Evolutionary conservation across 2,329 filamentous ascomycete genomes (phyloP).

Genomic region (Cadophora sp.): DNA sequence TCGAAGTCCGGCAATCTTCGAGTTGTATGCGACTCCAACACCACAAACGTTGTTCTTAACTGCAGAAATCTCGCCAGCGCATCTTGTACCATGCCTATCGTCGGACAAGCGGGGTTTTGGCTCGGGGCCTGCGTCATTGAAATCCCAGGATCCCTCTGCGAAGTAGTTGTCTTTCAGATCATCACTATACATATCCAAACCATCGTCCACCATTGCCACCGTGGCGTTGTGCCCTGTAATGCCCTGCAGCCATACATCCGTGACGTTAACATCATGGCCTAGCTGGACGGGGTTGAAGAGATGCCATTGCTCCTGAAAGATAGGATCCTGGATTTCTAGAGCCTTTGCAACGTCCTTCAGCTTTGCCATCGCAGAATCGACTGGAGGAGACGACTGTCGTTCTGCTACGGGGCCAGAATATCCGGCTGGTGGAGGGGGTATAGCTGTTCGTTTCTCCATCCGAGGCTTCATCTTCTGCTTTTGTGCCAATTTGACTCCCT

Average conservation of each 20-base stretch:
- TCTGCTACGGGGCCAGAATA: conserved; percentile 28
- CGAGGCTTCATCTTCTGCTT: conserved; percentile 74
- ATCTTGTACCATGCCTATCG: conserved; percentile 90
- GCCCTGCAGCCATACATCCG: conserved; percentile 87
- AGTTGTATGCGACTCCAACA: conserved; percentile 93
- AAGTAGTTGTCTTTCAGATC: conserved; percentile 96
- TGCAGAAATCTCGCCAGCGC: conserved; percentile 91
- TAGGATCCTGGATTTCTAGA: conserved; percentile 85
- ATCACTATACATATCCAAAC: conserved; percentile 92
- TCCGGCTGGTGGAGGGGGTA: conserved; percentile 39
- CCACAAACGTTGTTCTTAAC: conserved; percentile 93
- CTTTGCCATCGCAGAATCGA: conserved; percentile 55
- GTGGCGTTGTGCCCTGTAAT: conserved; percentile 89
- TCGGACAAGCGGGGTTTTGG: conserved; percentile 84
- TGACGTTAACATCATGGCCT: conserved; percentile 97
- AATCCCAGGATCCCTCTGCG: conserved; percentile 90
- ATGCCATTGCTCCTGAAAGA: conserved; percentile 96
- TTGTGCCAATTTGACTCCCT: conserved; percentile 77
- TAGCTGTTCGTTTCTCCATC: conserved; percentile 58
- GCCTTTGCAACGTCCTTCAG: conserved; percentile 66
- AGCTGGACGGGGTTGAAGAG: conserved; percentile 80
- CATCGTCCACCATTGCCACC: conserved; percentile 95
- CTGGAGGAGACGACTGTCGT: conserved; percentile 32
- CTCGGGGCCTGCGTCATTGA: conserved; percentile 83
- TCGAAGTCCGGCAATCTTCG: conserved; percentile 87